Evolutionary conservation across 2,329 filamentous ascomycete genomes (phyloP), one percentile per base, ranked within the genome.

Genomic region (Xylaria sp.): DNA sequence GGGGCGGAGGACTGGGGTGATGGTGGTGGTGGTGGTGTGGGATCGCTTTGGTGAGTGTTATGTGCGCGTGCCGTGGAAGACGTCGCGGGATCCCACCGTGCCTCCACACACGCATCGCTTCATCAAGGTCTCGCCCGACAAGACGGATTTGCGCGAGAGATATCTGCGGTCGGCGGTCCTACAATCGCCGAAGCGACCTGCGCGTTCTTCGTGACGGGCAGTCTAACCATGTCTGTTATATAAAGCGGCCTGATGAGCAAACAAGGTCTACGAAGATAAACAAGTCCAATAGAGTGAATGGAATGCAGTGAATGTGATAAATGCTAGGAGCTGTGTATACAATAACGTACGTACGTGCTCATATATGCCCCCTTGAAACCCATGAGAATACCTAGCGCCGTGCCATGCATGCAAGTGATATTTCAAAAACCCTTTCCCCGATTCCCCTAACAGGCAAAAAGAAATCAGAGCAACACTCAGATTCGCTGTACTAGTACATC

Each of bases 11-110:
- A n/a, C n/a, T n/a, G n/a, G 51, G 15, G 62, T 69, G 15, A 63
- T 60, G 7, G 23, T 63, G 2, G 23, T 35, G 6, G 61, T 61
- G 46, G 57, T 69, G n/a, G 65, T 70, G 12, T 66, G 65, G 64
- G 74, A 75, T 42, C 71, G 73, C 25, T 74, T 72, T 50, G 72
- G 69, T 7, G 72, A 74, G 50, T 40, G 56, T 45, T 75, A 75
- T 58, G 54, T 70, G 8, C 57, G 65, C 7, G n/a, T 71, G 5
- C 67, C 66, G 1, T 70, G 65, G 64, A 53, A n/a, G 15, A n/a
- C n/a, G n/a, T n/a, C n/a, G 17, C n/a, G 2, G 31, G 45, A 46
- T 47, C 2, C 45, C 57, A 0, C 47, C 25, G 28, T 57, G 57
- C 31, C 57, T 50, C 17, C 54, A 8, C 23, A 35, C 21, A 56